Base-by-base conservation (phyloP, 345 rosid genomes). In the Salix dunnii region DNA sequence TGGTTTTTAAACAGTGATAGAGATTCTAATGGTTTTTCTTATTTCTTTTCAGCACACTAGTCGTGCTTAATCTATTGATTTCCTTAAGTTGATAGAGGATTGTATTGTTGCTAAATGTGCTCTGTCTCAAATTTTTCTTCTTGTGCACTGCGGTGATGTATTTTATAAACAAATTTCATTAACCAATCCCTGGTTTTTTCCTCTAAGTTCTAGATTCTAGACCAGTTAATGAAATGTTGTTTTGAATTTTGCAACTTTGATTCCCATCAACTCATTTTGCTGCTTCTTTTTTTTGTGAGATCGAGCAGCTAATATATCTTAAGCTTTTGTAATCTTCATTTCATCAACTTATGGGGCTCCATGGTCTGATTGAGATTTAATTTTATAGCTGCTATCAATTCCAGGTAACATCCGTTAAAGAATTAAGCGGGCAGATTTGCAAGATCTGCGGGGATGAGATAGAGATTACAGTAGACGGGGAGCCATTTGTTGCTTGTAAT, bases 371-470 rank as follows among this genome's bases (percentile, higher is more conserved):
- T 25, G 25, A 23, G 51, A 76, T 75, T 81, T 78, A 46, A 31
- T 77, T 68, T 66, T 16, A 20, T 46, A 58, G 72, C 11, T 76
- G 66, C 18, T 73, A 8, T 55, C 38, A 63, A 31, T 75, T 76
- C 70, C 91, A 94, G 96, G 89, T 88, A 31, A 87, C 90, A 21
- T 87, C 92, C 70, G 90, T 91, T 81, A 80, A 83, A 79, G 94
- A 92, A 73, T 48, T 90, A 68, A 90, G 89, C 40, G 96, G 93
- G 55, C 94, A 91, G 77, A 86, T 85, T 77, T 94, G 98, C 82
- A 96, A 92, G 89, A 94, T 94, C 79, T 94, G 98, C 81, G 93
- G 93, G 33, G 98, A 94, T 85, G 96, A 92, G 85, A 85, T 94
- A 23, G 97, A 91, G 79, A 27, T 92, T 23, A 83, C 85, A 1